A percentile compares a stretch with the other conserved stretches of the same genome.
phyloP scores from a whole-genome alignment of 345 rosid species.

The Brassica nigra region DNA sequence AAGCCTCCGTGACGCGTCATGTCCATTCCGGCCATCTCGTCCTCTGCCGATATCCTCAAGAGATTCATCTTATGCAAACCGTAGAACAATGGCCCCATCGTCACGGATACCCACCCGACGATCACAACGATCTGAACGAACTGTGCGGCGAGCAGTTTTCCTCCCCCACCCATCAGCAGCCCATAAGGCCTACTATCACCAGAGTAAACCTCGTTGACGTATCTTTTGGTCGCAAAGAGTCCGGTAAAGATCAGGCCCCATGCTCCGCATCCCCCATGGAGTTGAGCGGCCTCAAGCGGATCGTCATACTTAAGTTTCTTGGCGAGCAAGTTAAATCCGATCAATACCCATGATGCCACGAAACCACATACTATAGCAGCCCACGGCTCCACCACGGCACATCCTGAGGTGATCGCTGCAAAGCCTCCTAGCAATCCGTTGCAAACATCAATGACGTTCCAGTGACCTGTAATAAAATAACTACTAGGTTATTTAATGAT shows the following conservation, averaged over 20 bases:
- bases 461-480: neutral
- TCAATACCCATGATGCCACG: neutral
- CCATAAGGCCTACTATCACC: neutral
- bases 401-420: neutral
- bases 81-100: slow-evolving; percentile 1
- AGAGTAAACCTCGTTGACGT: slow-evolving; percentile 1
- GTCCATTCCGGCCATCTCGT: neutral
- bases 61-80: neutral
- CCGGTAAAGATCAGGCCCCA: neutral
- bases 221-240: neutral
- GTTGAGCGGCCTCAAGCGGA: neutral
- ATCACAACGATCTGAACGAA: neutral
- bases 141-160: slow-evolving; percentile 1
- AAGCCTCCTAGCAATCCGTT: neutral
- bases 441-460: neutral
- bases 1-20: neutral
- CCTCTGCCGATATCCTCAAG: neutral
- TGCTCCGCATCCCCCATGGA: neutral
- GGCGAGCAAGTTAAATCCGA: neutral
- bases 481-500: too few species aligned
- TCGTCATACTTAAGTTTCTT: neutral
- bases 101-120: neutral
- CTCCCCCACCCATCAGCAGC: neutral
- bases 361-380: slow-evolving; percentile 2
- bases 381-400: neutral